Percentiles rank a stretch among this genome's conserved stretches.
Conservation (phyloP, 225 moss, liverwort and hornwort species). For the Lunularia cruciata region DNA sequence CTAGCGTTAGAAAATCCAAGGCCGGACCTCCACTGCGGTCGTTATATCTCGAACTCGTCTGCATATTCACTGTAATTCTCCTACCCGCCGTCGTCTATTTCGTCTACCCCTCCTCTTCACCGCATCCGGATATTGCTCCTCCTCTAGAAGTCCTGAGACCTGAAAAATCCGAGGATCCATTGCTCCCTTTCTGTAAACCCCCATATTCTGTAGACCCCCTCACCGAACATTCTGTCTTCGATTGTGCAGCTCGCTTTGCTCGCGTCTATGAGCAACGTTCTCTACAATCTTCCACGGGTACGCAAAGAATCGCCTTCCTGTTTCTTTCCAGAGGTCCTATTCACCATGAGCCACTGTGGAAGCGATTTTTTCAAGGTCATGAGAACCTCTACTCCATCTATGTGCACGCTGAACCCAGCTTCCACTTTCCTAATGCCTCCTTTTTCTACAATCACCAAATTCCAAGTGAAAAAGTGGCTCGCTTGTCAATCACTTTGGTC, state of each 20-base stretch:
- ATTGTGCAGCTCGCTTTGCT: constrained; percentile 19
- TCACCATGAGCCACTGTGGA: constrained; percentile 42
- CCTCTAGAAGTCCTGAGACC: background rate
- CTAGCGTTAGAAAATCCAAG: background rate
- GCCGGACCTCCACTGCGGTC: background rate
- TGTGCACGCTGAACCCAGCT: constrained; percentile 30
- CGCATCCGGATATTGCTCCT: background rate
- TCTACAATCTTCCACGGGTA: background rate
- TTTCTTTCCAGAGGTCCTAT: constrained; percentile 32
- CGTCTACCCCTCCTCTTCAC: background rate
- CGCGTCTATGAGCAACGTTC: background rate
- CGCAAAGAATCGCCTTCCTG: constrained; percentile 37
- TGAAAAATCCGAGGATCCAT: background rate
- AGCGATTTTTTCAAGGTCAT: constrained; percentile 37
- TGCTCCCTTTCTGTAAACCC: constrained; percentile 7
- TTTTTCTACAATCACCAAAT: constrained; percentile 37
- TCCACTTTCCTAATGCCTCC: constrained; percentile 25
- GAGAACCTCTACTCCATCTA: constrained; percentile 44
- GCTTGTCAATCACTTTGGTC: constrained; percentile 31
- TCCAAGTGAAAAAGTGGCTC: constrained; percentile 24
- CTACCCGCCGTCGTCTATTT: background rate
- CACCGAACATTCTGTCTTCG: constrained; percentile 7
- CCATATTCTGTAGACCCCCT: background rate
- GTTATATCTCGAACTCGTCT: background rate
- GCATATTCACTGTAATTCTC: background rate